Evolutionary conservation across 148 eudicot genomes (phyloP), one percentile per base, ranked within the genome.

Genomic region (Arctostaphylos glauca): DNA sequence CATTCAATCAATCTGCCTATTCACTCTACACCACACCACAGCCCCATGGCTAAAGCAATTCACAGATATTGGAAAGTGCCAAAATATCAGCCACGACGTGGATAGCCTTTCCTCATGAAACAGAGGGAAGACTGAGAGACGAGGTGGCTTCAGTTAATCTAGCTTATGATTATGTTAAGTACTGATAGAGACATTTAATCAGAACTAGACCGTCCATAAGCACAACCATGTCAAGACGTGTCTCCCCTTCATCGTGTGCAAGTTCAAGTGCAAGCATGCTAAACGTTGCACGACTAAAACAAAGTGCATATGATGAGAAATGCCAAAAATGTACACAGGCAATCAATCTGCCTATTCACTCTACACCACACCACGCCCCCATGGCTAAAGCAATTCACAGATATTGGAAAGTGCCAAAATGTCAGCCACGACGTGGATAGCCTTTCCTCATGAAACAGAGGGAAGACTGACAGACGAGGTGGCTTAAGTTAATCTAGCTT

Each of bases 201-300:
- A 80, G 74, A 58, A 80, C 82, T 62, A 50, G 82, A 80, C 82
- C 82, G 81, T 79, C 81, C 54, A 48, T 79, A 47, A 79, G 81
- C 81, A 79, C 72, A 9, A 18, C 2, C 53, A 10, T 44, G 2
- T 16, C 41, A 64, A 9, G 19, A 68, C 0, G 16, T 3, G 3
- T 49, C 14, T 3, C 23, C 49, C 14, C 19, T 74, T 50, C 5
- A 7, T 41, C 2, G 14, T 12, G 60, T 23, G 71, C 10, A 54
- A 54, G 58, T 3, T 4, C 15, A 15, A 6, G 58, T 54, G 58
- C 58, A 21, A 8, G 9, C 73, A 68, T 38, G 23, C 73, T 31
- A 13, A 38, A 38, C 73, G 3, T 68, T 68, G 46, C n/a, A n/a
- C n/a, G 38, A 31, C 38, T 31, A 31, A 31, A 31, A 31, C 38